Percentiles rank a stretch among this genome's conserved stretches.
phyloP scores from a whole-genome alignment of 495 filamentous ascomycete species.

The Daldinia vernicosa region DNA sequence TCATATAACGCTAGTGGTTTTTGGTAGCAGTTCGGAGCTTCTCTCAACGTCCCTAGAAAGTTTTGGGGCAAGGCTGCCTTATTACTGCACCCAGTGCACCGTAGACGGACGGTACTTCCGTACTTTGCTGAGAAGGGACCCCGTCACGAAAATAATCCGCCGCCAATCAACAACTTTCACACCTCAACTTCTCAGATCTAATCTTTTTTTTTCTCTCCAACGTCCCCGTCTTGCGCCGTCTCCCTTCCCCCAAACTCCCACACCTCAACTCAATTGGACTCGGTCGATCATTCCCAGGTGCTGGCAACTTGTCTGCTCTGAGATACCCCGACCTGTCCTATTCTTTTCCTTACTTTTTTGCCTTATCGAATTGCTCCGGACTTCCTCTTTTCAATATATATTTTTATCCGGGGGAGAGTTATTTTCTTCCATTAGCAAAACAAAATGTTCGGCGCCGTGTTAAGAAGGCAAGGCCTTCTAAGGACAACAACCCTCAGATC shows the following conservation, averaged over 20 bases:
- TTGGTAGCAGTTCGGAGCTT: slow-evolving; percentile 34
- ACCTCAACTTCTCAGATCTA: slow-evolving; percentile 29
- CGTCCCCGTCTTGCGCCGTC: slow-evolving; percentile 33
- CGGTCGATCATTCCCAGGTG: slow-evolving; percentile 44
- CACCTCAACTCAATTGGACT: slow-evolving; percentile 35
- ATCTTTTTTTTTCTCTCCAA: slow-evolving; percentile 37
- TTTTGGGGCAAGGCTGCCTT: slow-evolving; percentile 36
- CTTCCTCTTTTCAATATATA: slow-evolving; percentile 25
- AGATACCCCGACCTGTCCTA: slow-evolving; percentile 37
- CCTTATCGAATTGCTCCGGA: slow-evolving; percentile 38
- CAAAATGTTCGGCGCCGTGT: slow-evolving; percentile 63
- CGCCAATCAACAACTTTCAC: slow-evolving; percentile 39
- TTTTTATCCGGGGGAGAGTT: slow-evolving; percentile 37
- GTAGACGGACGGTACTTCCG: slow-evolving; percentile 8
- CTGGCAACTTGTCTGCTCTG: slow-evolving; percentile 43
- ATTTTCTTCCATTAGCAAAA: slow-evolving; percentile 51
- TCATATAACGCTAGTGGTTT: not conserved
- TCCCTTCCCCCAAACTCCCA: slow-evolving; percentile 12
- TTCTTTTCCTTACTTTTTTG: slow-evolving; percentile 30
- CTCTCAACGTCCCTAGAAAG: slow-evolving; percentile 39
- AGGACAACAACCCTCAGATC: slow-evolving; percentile 53
- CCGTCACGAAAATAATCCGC: slow-evolving; percentile 29
- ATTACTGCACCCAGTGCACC: slow-evolving; percentile 1
- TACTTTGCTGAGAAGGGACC: slow-evolving; percentile 32
- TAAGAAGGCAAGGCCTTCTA: slow-evolving; percentile 64